Evolutionary conservation across 768 basidiomycete species (phyloP).

Genomic region (Austroboletus festivus): DNA sequence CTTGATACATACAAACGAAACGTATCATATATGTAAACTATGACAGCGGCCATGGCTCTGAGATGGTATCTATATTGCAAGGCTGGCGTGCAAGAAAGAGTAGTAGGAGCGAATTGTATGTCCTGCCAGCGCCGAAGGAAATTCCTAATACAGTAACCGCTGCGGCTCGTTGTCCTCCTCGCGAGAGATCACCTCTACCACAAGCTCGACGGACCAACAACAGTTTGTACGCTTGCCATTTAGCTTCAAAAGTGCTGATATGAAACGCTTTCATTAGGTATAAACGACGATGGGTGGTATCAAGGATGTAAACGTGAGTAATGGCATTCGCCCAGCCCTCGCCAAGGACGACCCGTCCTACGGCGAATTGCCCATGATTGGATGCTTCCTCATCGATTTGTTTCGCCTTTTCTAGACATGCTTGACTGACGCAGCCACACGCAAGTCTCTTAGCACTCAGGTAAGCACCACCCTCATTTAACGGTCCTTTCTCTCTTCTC

Average conservation of each 20-base stretch:
- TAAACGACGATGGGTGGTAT: conserved; percentile 19
- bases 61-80: too few species aligned
- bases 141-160: neutral
- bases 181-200: neutral
- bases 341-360: neutral
- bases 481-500: conserved; percentile 4
- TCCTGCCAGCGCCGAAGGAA: neutral
- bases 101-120: too few species aligned
- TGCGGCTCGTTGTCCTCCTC: neutral
- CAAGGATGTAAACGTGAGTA: conserved; percentile 33
- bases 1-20: too few species aligned
- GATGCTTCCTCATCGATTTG: conserved; percentile 12
- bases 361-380: conserved; percentile 4
- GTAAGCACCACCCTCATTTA: conserved; percentile 26
- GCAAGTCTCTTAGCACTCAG: conserved; percentile 27
- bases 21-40: too few species aligned
- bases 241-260: too few species aligned
- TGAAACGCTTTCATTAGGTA: neutral
- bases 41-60: too few species aligned
- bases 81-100: too few species aligned
- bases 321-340: neutral
- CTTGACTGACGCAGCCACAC: conserved; percentile 31
- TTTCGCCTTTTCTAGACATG: conserved; percentile 26
- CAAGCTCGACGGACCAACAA: neutral
- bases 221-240: neutral